phyloP scores from a whole-genome alignment of 1,284 basidiomycete genomes.

The Trichosporon ovoides region DNA sequence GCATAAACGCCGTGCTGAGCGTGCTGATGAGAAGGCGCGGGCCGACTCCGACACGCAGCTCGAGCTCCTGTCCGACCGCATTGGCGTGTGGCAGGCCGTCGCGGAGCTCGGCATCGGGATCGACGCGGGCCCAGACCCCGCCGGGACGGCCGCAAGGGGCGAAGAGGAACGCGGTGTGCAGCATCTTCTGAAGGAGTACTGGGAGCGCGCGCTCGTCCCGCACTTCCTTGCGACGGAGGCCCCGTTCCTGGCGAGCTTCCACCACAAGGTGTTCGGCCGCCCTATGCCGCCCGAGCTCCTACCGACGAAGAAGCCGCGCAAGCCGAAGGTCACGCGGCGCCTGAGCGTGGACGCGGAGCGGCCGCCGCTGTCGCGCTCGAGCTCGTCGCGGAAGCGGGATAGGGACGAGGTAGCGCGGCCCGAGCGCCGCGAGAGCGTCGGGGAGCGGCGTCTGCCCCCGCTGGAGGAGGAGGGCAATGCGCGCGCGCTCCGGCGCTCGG shows the following conservation, averaged over 20 bases:
- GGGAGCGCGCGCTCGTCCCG: slow-evolving; percentile 19
- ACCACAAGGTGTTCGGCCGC: slow-evolving; percentile 38
- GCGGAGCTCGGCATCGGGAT: slow-evolving; percentile 33
- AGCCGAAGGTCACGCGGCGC: slow-evolving; percentile 32
- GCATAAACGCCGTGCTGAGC: slow-evolving; percentile 21
- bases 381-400: not conserved
- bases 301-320: slow-evolving; percentile 34
- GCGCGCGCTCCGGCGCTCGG: slow-evolving; percentile 1
- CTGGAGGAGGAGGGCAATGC: not conserved
- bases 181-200: slow-evolving; percentile 25
- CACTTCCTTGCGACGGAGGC: slow-evolving; percentile 28
- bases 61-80: slow-evolving; percentile 37
- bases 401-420: not conserved
- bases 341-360: slow-evolving; percentile 8
- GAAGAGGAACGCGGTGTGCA: slow-evolving; percentile 15
- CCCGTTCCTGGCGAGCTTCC: slow-evolving; percentile 29
- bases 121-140: slow-evolving; percentile 1
- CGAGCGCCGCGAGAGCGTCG: not conserved
- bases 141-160: slow-evolving; percentile 10
- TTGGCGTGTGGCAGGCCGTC: slow-evolving; percentile 43
- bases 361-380: not conserved
- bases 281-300: slow-evolving; percentile 29
- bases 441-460: not conserved
- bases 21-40: slow-evolving; percentile 13
- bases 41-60: slow-evolving; percentile 29